Conservation (phyloP, 2,329 filamentous ascomycete species). For the Stagonosporopsis tanaceti region DNA sequence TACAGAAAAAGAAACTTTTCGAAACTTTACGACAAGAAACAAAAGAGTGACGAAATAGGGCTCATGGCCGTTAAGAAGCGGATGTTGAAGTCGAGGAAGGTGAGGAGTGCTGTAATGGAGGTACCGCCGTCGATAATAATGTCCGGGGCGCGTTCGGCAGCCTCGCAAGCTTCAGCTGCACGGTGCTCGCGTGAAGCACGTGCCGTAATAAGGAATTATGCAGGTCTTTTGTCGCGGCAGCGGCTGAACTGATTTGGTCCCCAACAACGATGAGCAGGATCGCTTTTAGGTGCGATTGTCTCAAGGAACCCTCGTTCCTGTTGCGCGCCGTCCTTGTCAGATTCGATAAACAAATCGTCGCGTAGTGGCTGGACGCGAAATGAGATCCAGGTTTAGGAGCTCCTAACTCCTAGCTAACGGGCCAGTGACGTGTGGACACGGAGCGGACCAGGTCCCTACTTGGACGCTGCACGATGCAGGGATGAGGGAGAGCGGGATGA, state of each 20-base stretch:
- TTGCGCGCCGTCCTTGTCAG: conserved; percentile 27
- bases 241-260: conserved; percentile 25
- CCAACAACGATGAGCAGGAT: conserved; percentile 19
- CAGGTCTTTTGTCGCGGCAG: conserved; percentile 17
- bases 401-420: conserved; percentile 3
- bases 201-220: conserved; percentile 30
- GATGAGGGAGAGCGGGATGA: conserved; percentile 27
- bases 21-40: conserved; percentile 37
- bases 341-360: conserved; percentile 36
- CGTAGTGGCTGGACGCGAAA: conserved; percentile 39
- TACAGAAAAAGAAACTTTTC: conserved; percentile 29
- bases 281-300: conserved; percentile 27
- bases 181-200: conserved; percentile 29
- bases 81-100: conserved; percentile 36
- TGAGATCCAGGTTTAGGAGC: conserved; percentile 39
- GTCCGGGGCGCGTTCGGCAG: conserved; percentile 20
- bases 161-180: conserved; percentile 13
- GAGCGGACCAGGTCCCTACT: conserved; percentile 12
- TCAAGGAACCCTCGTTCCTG: conserved; percentile 34
- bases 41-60: conserved; percentile 46
- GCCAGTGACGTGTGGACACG: conserved; percentile 45
- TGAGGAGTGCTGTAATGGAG: conserved; percentile 41
- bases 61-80: conserved; percentile 46
- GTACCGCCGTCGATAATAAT: conserved; percentile 31
- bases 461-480: conserved; percentile 28